Evolutionary conservation across 2,329 filamentous ascomycete genomes (phyloP).

Genomic region (Pseudogymnoascus sp.): DNA sequence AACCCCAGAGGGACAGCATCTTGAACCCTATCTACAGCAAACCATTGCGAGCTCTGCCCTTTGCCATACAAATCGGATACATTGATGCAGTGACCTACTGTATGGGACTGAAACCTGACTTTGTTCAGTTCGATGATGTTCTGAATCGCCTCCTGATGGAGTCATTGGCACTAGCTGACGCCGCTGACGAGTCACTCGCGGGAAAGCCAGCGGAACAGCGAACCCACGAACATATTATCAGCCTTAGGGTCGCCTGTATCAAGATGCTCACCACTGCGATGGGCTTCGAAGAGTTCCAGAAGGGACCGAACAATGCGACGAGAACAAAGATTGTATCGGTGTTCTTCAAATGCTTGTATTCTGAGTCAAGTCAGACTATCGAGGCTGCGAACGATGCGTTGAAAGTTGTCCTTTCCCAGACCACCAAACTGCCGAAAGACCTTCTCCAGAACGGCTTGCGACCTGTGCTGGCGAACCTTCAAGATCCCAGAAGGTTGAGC

Average conservation of each 20-base stretch:
- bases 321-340: conserved; percentile 74
- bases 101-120: conserved; percentile 77
- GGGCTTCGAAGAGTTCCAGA: conserved; percentile 83
- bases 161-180: conserved; percentile 85
- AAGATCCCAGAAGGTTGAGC: conserved; percentile 83
- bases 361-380: conserved; percentile 83
- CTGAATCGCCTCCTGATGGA: conserved; percentile 87
- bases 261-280: conserved; percentile 88
- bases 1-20: conserved; percentile 81
- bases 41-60: conserved; percentile 82
- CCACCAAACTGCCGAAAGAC: conserved; percentile 88
- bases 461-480: conserved; percentile 91
- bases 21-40: conserved; percentile 93
- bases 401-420: conserved; percentile 77
- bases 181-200: conserved; percentile 83
- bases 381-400: conserved; percentile 87
- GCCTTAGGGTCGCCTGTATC: conserved; percentile 85
- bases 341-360: conserved; percentile 97
- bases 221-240: conserved; percentile 91
- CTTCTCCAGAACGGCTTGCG: conserved; percentile 86
- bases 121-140: conserved; percentile 85
- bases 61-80: conserved; percentile 92
- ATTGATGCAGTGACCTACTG: conserved; percentile 97
- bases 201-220: conserved; percentile 90
- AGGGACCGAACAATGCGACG: conserved; percentile 58